A percentile compares a stretch with the other conserved stretches of the same genome.
Evolutionary conservation across 768 basidiomycete genomes (phyloP).

Genomic region (Lyophyllum atratum): DNA sequence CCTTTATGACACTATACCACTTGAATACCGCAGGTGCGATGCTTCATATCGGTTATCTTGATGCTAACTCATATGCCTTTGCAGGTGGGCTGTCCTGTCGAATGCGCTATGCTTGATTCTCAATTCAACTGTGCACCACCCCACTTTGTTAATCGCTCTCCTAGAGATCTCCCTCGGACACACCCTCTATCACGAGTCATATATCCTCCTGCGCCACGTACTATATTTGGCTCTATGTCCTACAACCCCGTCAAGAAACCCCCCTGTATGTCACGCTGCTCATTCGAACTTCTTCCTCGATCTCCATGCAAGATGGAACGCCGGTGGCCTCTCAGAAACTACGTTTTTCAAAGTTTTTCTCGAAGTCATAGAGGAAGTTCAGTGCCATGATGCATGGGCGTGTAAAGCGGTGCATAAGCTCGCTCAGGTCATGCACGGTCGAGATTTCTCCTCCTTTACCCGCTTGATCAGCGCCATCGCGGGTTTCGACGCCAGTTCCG

Average conservation of each 20-base stretch:
- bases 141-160: constrained; percentile 49
- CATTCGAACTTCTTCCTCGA: constrained; percentile 50
- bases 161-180: constrained; percentile 53
- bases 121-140: constrained; percentile 43
- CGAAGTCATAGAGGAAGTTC: constrained; percentile 24
- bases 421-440: constrained; percentile 6
- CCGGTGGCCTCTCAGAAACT: constrained; percentile 21
- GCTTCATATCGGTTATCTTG: neutral
- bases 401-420: constrained; percentile 43
- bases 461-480: constrained; percentile 30
- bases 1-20: constrained; percentile 55
- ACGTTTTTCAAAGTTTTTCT: constrained; percentile 35
- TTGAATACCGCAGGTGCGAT: constrained; percentile 53
- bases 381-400: constrained; percentile 34
- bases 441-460: constrained; percentile 27
- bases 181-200: constrained; percentile 43
- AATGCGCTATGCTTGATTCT: constrained; percentile 55
- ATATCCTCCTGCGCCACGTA: constrained; percentile 40
- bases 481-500: constrained; percentile 5
- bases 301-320: constrained; percentile 42
- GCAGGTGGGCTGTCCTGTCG: constrained; percentile 49
- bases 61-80: neutral
- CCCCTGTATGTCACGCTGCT: constrained; percentile 42
- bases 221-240: constrained; percentile 40
- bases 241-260: constrained; percentile 18